A percentile compares a stretch with the other conserved stretches of the same genome.
phyloP scores from a whole-genome alignment of 768 basidiomycete genomes.

The Tulasnella sp. region DNA sequence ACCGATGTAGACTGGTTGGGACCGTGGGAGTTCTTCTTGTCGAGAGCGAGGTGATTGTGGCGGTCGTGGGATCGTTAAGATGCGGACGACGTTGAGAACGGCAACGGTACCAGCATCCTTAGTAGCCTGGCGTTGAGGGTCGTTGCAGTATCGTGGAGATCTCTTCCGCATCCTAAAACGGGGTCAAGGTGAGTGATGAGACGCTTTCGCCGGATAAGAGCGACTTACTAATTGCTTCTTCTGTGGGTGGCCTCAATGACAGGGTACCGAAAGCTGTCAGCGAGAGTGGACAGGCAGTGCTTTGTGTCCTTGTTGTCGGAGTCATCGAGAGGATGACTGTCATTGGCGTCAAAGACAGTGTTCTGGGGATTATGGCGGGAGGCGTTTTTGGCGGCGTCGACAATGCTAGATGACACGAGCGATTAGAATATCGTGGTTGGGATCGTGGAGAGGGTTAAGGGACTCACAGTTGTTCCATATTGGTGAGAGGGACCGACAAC shows the following conservation, averaged over 20 bases:
- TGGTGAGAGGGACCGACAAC: too few species aligned
- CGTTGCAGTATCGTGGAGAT: slow-evolving; percentile 84
- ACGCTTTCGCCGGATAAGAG: background rate
- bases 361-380: background rate
- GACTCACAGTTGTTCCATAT: too few species aligned
- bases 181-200: background rate
- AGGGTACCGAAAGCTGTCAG: slow-evolving; percentile 34
- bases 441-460: too few species aligned
- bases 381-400: background rate
- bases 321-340: slow-evolving; percentile 37
- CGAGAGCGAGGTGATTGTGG: too few species aligned
- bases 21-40: too few species aligned
- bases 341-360: slow-evolving; percentile 39
- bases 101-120: slow-evolving; percentile 95
- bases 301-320: slow-evolving; percentile 36
- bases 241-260: slow-evolving; percentile 36
- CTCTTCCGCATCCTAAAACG: slow-evolving; percentile 42
- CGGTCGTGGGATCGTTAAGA: slow-evolving; percentile 98
- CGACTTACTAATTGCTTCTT: slow-evolving; percentile 21
- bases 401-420: background rate
- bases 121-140: slow-evolving; percentile 96
- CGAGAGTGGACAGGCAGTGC: slow-evolving; percentile 29
- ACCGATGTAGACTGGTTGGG: slow-evolving; percentile 91
- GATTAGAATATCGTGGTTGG: too few species aligned
- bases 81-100: slow-evolving; percentile 91